Evolutionary conservation across 768 basidiomycete genomes (phyloP).

Genomic region (Podaxis mareebaensis): DNA sequence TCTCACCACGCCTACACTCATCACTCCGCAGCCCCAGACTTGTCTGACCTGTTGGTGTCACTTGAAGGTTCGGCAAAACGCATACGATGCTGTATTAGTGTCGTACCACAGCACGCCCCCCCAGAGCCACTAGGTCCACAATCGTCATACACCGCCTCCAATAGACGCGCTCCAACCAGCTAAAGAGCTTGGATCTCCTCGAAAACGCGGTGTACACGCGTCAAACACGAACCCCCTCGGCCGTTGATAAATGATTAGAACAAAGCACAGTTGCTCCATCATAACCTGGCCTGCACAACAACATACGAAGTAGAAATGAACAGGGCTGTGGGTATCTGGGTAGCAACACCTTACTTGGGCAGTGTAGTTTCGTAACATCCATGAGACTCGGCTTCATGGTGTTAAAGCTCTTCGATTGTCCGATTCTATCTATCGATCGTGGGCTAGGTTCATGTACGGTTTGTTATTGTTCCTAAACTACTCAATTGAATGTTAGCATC

Average conservation of each 20-base stretch:
- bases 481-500: neutral
- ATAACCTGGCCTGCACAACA: neutral
- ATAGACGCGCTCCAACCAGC: neutral
- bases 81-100: too few relatives aligned
- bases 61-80: too few relatives aligned
- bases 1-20: neutral
- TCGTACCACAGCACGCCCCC: too few relatives aligned
- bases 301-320: neutral
- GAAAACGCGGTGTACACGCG: constrained; percentile 6
- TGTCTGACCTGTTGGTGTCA: neutral
- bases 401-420: neutral
- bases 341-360: neutral
- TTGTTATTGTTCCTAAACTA: neutral
- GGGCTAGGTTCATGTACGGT: neutral
- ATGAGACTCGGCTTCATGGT: neutral
- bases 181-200: neutral
- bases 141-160: neutral
- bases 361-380: neutral
- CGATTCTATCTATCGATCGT: neutral
- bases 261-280: neutral
- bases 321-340: neutral
- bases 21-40: neutral
- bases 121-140: too few relatives aligned
- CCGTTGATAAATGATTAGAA: neutral
- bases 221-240: neutral